Evolutionary conservation across 2,329 filamentous ascomycete species (phyloP).

Genomic region (Colletotrichum siamense): DNA sequence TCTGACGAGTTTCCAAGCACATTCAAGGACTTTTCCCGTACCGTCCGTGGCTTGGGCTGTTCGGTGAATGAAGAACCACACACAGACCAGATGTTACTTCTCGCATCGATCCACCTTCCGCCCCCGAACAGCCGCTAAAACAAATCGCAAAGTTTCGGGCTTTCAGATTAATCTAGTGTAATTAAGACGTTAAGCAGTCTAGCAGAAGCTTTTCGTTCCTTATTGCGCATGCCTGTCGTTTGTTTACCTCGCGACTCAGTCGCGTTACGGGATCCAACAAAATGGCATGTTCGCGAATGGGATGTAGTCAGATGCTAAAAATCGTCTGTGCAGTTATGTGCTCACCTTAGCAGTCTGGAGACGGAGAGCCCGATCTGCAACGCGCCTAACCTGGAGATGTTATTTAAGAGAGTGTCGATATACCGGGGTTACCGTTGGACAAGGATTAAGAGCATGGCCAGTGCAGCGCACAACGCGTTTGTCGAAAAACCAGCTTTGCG

Average conservation of each 20-base stretch:
- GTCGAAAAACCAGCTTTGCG: rapidly evolving
- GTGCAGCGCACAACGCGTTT: background rate
- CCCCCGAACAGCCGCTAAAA: background rate
- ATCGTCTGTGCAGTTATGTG: background rate
- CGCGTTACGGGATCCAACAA: background rate
- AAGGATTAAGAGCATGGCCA: background rate
- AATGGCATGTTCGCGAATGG: background rate
- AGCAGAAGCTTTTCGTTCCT: background rate
- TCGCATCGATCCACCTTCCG: background rate
- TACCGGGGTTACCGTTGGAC: background rate
- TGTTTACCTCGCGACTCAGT: background rate
- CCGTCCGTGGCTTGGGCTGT: rapidly evolving
- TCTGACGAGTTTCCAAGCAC: too few relatives aligned
- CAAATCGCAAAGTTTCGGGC: background rate
- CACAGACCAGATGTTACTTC: rapidly evolving
- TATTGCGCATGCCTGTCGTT: background rate
- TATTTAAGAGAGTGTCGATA: background rate
- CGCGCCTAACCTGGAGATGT: background rate
- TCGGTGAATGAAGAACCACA: rapidly evolving
- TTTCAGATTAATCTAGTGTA: background rate
- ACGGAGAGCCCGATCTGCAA: background rate
- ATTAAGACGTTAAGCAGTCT: background rate
- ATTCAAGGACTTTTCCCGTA: background rate
- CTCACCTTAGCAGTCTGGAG: background rate
- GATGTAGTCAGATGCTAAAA: background rate